Conservation (phyloP, 2,329 filamentous ascomycete species). For the Fusarium beomiforme region DNA sequence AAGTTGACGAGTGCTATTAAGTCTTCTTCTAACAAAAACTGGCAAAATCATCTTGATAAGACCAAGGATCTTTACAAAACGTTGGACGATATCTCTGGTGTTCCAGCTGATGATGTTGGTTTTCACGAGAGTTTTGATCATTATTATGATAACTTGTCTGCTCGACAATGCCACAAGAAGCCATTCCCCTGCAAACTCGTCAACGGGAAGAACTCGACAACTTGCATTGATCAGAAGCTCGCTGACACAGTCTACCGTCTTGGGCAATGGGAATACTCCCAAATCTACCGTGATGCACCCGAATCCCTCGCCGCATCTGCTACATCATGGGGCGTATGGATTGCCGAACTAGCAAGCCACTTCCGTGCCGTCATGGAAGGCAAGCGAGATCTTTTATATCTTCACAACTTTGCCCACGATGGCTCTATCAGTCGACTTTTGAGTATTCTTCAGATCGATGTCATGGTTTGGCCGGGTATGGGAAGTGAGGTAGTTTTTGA, state of each 20-base stretch:
- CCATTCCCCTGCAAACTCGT: slow-evolving; percentile 74
- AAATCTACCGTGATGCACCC: slow-evolving; percentile 75
- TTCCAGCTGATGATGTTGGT: slow-evolving; percentile 62
- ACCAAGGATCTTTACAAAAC: slow-evolving; percentile 63
- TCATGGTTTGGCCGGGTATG: slow-evolving; percentile 88
- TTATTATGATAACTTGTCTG: slow-evolving; percentile 86
- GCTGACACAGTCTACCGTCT: slow-evolving; percentile 78
- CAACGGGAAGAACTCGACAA: slow-evolving; percentile 54
- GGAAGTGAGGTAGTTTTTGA: slow-evolving; percentile 82
- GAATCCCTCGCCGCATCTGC: slow-evolving; percentile 70
- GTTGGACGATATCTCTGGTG: slow-evolving; percentile 76
- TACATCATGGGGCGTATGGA: slow-evolving; percentile 75
- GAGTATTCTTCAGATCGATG: slow-evolving; percentile 71
- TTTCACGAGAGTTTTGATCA: slow-evolving; percentile 82
- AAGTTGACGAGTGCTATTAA: slow-evolving; percentile 56
- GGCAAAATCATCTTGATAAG: slow-evolving; percentile 71
- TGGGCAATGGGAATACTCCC: slow-evolving; percentile 83
- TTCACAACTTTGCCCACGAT: slow-evolving; percentile 85
- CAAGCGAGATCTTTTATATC: slow-evolving; percentile 59
- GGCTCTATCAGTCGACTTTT: slow-evolving; percentile 75
- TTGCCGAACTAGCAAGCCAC: slow-evolving; percentile 75
- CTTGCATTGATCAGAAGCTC: slow-evolving; percentile 70
- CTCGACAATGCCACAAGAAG: slow-evolving; percentile 79
- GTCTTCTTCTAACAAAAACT: slow-evolving; percentile 57
- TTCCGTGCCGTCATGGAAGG: slow-evolving; percentile 64